These are phyloP conservation scores for Melampsora americana DNA, from an alignment of 1,284 basidiomycete species.

Conservation along the genomic window DNA sequence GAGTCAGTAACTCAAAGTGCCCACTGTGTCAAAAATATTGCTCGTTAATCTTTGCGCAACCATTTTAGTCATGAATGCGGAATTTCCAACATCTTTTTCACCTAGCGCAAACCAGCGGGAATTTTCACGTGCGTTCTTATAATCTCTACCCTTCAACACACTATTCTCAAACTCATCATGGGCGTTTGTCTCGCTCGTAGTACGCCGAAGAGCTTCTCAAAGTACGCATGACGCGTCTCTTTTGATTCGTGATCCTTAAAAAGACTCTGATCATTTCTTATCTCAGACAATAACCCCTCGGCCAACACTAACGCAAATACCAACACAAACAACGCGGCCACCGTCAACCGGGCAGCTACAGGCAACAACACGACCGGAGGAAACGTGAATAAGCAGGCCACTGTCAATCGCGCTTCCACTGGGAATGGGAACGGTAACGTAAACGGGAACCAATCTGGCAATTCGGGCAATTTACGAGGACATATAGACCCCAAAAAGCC, in stretches of 20 bases:
- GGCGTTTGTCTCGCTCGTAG: not conserved
- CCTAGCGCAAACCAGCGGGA: no score
- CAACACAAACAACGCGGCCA: not conserved
- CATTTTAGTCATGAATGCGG: no score
- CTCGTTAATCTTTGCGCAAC: no score
- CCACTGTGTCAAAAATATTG: not conserved
- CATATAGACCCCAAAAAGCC: constrained; percentile 4
- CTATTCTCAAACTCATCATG: not conserved
- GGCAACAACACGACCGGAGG: not conserved
- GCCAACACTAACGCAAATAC: not conserved
- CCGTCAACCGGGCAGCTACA: not conserved
- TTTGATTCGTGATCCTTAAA: no score
- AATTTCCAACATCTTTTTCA: no score
- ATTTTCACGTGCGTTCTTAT: no score
- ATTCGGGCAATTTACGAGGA: not conserved
- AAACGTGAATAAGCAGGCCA: not conserved
- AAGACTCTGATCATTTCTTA: no score
- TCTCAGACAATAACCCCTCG: no score
- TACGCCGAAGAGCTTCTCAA: not conserved
- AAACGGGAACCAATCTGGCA: not conserved
- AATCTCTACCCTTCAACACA: no score
- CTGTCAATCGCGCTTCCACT: no score
- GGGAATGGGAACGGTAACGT: constrained; percentile 20
- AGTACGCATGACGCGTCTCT: not conserved
- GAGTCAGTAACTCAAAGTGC: not conserved